Base-by-base conservation (phyloP, 345 rosid species). In the Jatropha curcas region DNA sequence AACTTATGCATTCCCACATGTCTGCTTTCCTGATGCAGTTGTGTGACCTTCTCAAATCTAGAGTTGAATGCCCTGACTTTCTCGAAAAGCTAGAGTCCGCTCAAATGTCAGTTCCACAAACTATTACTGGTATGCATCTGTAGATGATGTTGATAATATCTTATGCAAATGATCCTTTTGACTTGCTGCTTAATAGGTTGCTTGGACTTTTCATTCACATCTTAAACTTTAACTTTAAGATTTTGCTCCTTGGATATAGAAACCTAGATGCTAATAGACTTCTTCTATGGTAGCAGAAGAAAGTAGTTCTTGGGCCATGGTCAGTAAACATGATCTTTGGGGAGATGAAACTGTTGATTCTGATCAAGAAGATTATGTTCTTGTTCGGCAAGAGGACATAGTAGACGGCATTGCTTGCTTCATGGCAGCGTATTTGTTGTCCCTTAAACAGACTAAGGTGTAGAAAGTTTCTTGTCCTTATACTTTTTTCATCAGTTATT, bases 371-470 rank as follows among this genome's bases (percentile, higher is more conserved):
- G 99, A 88, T 72, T 95, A 89, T 81, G 94, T 93, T 17, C 80
- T 93, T 60, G 99, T 95, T 77, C 89, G 87, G 74, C 87, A 93
- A 85, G 99, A 95, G 83, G 99, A 95, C 84, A 91, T 95, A 81
- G 90, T 91, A 35, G 99, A 95, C 2, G 96, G 97, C 67, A 84
- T 95, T 22, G 97, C 99, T 0, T 87, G 96, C 83, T 95, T 88
- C 86, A 88, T 88, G 97, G 97, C 99, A 71, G 88, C 97, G 34
- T 92, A 88, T 84, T 67, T 95, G 76, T 76, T 85, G 69, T 93
- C 99, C 73, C 85, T 90, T 85, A 86, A 93, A 78, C 90, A 91
- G 81, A 88, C 98, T 6, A 91, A 93, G 96, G 98, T 89, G 82
- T 79, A 78, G n/a, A 50, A 68, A 30, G 25, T 63, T 69, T 41